phyloP scores from a whole-genome alignment of 176 grass and related monocot species.

The Poa pratensis region DNA sequence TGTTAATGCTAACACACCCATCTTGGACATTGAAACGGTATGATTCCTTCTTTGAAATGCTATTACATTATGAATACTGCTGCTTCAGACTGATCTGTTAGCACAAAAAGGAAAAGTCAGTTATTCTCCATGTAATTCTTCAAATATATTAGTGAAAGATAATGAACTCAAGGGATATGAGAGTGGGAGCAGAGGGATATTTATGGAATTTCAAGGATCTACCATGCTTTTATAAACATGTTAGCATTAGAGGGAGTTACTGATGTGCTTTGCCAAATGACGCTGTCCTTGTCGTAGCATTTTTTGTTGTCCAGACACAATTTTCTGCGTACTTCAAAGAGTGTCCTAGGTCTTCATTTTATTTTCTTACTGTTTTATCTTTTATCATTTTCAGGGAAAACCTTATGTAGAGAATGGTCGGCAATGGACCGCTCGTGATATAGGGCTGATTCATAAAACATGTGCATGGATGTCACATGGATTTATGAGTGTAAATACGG shows the following conservation, averaged over 20 bases:
- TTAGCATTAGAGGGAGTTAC: neutral
- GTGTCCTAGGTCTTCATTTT: neutral
- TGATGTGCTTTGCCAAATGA: slow-evolving; percentile 8
- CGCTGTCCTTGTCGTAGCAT: neutral
- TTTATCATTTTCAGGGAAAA: slow-evolving; percentile 60
- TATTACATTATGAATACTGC: neutral
- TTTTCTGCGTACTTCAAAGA: slow-evolving; percentile 11
- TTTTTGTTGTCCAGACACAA: neutral
- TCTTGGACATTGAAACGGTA: slow-evolving; percentile 83
- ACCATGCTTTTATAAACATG: neutral
- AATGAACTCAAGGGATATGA: neutral
- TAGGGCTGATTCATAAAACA: slow-evolving; percentile 70
- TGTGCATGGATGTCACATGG: slow-evolving; percentile 83
- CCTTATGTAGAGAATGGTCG: slow-evolving; percentile 57
- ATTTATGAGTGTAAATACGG: slow-evolving; percentile 92
- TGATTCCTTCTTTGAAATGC: slow-evolving; percentile 24
- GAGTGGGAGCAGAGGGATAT: neutral
- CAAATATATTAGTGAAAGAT: neutral
- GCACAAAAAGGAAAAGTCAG: neutral
- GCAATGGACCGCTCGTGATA: slow-evolving; percentile 72
- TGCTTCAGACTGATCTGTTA: neutral
- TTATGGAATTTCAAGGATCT: neutral
- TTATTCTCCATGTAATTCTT: neutral
- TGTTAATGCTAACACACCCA: slow-evolving; percentile 56
- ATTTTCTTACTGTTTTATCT: slow-evolving; percentile 16